These are phyloP conservation scores for Pistacia atlantica DNA, from an alignment of 345 rosid genomes.

Conservation along the genomic window DNA sequence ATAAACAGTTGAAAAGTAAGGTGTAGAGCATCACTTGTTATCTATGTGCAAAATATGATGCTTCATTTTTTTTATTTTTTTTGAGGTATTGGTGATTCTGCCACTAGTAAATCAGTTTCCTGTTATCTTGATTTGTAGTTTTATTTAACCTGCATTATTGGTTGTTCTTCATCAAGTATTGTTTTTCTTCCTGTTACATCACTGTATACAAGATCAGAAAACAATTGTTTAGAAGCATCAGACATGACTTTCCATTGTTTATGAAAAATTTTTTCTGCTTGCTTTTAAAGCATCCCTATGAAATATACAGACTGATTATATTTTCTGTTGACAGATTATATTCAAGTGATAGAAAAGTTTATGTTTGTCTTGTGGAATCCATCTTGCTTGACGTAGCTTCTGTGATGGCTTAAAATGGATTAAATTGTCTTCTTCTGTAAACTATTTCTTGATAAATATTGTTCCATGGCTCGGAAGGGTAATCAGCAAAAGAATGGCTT, in stretches of 20 bases:
- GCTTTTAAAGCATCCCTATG: neutral
- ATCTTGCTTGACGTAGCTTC: neutral
- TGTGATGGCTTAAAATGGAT: constrained; percentile 20
- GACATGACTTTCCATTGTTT: neutral
- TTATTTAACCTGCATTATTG: neutral
- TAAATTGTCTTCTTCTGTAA: constrained; percentile 20
- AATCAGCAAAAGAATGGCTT: constrained; percentile 80
- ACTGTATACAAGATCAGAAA: neutral
- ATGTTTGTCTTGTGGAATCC: neutral
- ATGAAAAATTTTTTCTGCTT: neutral
- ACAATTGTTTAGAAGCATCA: neutral
- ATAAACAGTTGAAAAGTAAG: neutral
- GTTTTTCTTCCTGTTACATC: neutral
- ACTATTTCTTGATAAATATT: neutral
- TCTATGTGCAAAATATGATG: neutral
- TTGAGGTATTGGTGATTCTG: neutral
- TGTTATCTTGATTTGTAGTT: neutral
- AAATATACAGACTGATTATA: neutral
- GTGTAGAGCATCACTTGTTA: neutral
- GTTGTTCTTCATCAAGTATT: neutral
- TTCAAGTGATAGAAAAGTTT: neutral
- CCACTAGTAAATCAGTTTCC: neutral
- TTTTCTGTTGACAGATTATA: constrained; percentile 1
- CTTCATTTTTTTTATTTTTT: neutral
- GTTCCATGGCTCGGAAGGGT: constrained; percentile 81